Evolutionary conservation across 179 eudicot genomes (phyloP).

Genomic region (Beta lomatogona): DNA sequence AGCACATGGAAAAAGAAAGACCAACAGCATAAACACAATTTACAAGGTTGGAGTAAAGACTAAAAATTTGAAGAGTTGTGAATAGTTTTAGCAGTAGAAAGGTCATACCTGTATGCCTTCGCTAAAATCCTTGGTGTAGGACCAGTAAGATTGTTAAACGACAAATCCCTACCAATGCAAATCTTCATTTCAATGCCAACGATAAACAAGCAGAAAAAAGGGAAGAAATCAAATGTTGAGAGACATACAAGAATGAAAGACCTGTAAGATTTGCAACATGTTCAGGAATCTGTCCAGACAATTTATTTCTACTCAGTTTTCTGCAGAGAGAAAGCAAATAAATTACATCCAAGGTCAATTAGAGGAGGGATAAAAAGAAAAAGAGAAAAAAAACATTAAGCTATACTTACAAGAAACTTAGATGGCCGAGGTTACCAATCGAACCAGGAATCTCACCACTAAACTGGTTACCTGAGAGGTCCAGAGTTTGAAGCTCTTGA

Average conservation of each 20-base stretch:
- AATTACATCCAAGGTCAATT: slow-evolving; percentile 1
- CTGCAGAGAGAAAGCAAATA: slow-evolving; percentile 41
- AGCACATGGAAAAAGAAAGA: not conserved
- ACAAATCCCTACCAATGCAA: slow-evolving; percentile 63
- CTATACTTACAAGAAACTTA: slow-evolving; percentile 78
- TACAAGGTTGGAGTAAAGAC: not conserved
- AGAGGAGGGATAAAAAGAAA: not conserved
- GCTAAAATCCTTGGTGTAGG: slow-evolving; percentile 75
- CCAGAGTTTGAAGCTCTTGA: slow-evolving; percentile 72
- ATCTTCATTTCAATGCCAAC: not conserved
- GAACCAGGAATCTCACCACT: slow-evolving; percentile 80
- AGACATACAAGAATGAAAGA: slow-evolving; percentile 92
- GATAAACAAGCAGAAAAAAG: not conserved
- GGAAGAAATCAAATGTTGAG: slow-evolving; percentile 14
- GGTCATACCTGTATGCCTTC: slow-evolving; percentile 68
- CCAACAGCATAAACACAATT: not conserved
- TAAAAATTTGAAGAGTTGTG: not conserved
- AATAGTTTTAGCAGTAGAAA: not conserved
- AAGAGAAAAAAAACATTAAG: not conserved
- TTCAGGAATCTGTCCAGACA: slow-evolving; percentile 75
- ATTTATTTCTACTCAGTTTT: slow-evolving; percentile 71
- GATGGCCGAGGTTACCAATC: slow-evolving; percentile 64
- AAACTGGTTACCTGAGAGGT: slow-evolving; percentile 86
- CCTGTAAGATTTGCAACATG: slow-evolving; percentile 77
- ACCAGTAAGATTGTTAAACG: slow-evolving; percentile 88